Conservation (phyloP, 257 asterid species). For the Scutellaria minor region DNA sequence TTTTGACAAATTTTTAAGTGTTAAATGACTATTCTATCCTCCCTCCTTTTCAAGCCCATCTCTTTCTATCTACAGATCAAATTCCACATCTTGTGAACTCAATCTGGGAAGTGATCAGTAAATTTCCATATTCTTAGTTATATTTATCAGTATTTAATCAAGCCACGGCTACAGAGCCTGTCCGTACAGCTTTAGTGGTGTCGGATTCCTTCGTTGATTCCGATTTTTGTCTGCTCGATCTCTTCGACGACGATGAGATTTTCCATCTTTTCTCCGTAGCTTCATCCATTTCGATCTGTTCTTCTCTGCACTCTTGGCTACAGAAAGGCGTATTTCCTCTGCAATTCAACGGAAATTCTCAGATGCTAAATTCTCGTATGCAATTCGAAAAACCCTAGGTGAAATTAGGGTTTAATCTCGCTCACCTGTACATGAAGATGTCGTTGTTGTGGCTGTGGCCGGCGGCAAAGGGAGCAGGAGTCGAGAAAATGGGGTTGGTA, state of each 20-base stretch:
- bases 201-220: conserved; percentile 62
- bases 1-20: too few relatives aligned
- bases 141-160: conserved; percentile 18
- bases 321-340: conserved; percentile 95
- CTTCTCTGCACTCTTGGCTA: conserved; percentile 92
- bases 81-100: conserved; percentile 27
- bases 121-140: not conserved
- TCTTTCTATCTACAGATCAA: conserved; percentile 27
- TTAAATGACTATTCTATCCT: too few relatives aligned
- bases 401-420: too few relatives aligned
- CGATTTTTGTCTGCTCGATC: conserved; percentile 47
- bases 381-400: not conserved
- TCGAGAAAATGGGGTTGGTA: conserved; percentile 85
- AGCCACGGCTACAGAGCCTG: conserved; percentile 80
- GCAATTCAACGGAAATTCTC: conserved; percentile 33
- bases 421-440: conserved; percentile 96
- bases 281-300: conserved; percentile 93
- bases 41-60: conserved; percentile 18
- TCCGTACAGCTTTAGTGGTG: conserved; percentile 58
- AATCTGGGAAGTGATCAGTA: not conserved
- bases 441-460: conserved; percentile 65
- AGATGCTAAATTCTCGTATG: too few relatives aligned
- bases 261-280: conserved; percentile 69
- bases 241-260: conserved; percentile 39
- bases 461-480: conserved; percentile 73